Conservation (phyloP, 352 stramenopile genomes). For the Phytophthora pseudosyringae region DNA sequence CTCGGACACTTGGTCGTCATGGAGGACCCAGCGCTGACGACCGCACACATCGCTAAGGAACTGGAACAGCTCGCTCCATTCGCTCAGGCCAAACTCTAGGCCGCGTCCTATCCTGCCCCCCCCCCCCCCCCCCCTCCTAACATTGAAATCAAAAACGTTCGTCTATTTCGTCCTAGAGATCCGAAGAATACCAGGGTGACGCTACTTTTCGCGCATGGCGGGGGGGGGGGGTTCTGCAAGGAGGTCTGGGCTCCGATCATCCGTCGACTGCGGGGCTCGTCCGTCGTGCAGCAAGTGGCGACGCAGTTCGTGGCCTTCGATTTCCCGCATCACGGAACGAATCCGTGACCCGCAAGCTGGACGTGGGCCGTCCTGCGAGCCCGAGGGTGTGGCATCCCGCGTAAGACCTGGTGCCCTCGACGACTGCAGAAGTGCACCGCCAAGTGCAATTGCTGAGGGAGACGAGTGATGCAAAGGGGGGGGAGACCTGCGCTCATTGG, state of each 20-base stretch:
- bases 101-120: neutral
- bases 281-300: conserved; percentile 29
- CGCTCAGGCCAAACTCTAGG: conserved; percentile 16
- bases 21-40: conserved; percentile 41
- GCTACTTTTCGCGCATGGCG: conserved; percentile 54
- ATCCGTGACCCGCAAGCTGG: conserved; percentile 26
- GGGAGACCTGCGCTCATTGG: conserved; percentile 27
- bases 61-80: conserved; percentile 31
- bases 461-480: neutral
- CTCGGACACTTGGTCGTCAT: conserved; percentile 52
- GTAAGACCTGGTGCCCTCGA: conserved; percentile 26
- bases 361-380: conserved; percentile 13
- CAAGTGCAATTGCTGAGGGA: conserved; percentile 27
- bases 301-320: conserved; percentile 41
- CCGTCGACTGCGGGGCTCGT: conserved; percentile 30
- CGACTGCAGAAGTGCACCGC: conserved; percentile 29
- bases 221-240: conserved; percentile 48
- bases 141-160: conserved; percentile 3
- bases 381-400: conserved; percentile 40
- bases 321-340: conserved; percentile 49
- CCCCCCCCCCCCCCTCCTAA: too few species aligned
- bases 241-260: conserved; percentile 55
- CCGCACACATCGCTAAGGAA: conserved; percentile 40
- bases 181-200: conserved; percentile 12
- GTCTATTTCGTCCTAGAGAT: too few species aligned